Percentiles rank a stretch among this genome's conserved stretches.
phyloP scores from a whole-genome alignment of 164 flowering plant genomes.

The Magnolia sinica region DNA sequence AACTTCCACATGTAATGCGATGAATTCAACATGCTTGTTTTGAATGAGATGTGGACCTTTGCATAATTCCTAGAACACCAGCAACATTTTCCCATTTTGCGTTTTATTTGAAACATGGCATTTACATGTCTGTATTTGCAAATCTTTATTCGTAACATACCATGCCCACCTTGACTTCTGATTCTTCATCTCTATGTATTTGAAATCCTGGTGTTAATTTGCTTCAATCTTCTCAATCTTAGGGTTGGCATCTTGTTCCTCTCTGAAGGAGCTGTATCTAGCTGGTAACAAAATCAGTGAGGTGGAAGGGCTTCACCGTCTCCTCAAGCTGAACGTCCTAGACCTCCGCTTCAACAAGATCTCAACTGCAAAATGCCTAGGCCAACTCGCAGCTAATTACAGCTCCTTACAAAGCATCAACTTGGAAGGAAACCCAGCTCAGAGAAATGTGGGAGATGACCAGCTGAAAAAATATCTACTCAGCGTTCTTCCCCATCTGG shows the following conservation, averaged over 20 bases:
- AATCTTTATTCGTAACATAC: too few species aligned
- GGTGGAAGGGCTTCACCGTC: conserved; percentile 97
- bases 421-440: conserved; percentile 96
- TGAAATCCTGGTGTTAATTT: neutral
- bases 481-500: conserved; percentile 72
- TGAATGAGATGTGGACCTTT: too few species aligned
- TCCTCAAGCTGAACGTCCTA: conserved; percentile 67
- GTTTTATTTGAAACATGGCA: too few species aligned
- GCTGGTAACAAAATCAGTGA: conserved; percentile 95
- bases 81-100: too few species aligned
- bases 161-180: too few species aligned
- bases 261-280: conserved; percentile 81
- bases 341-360: conserved; percentile 92
- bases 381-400: conserved; percentile 94
- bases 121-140: too few species aligned
- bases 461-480: conserved; percentile 75
- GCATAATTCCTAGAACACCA: too few species aligned
- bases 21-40: too few species aligned
- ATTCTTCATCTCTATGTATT: conserved; percentile 2
- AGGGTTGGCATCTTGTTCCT: conserved; percentile 89
- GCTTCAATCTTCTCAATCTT: neutral
- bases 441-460: conserved; percentile 89
- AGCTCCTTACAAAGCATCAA: conserved; percentile 79
- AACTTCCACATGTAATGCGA: too few species aligned
- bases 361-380: conserved; percentile 83